A percentile compares a stretch with the other conserved stretches of the same genome.
Conservation (phyloP, 192 early-diverging fungal genomes). For the Obelidium mucronatum region DNA sequence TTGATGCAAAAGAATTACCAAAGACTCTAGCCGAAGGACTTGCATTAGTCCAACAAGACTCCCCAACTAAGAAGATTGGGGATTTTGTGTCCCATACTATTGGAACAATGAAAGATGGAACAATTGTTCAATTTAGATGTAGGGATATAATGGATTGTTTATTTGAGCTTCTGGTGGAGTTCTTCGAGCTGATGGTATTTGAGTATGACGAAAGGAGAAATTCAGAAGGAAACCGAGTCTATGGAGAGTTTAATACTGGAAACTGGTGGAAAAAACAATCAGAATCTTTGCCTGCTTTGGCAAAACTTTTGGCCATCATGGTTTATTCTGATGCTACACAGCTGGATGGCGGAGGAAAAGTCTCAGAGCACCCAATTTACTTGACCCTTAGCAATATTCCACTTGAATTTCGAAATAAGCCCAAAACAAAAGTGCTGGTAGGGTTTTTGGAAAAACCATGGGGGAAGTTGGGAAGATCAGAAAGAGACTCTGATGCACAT, state of each 20-base stretch:
- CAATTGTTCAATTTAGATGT: not conserved
- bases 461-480: not conserved
- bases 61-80: not conserved
- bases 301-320: not conserved
- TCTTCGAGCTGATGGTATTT: not conserved
- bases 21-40: not conserved
- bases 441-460: not conserved
- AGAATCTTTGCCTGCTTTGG: not conserved
- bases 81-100: not conserved
- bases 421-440: not conserved
- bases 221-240: not conserved
- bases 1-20: not conserved
- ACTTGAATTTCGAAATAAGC: not conserved
- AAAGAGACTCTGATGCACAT: not conserved
- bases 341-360: not conserved
- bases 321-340: constrained; percentile 7
- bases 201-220: not conserved
- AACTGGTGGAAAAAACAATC: not conserved
- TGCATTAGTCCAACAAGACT: not conserved
- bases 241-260: constrained; percentile 8
- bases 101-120: not conserved
- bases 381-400: not conserved
- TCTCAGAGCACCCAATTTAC: not conserved
- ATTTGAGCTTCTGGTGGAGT: not conserved
- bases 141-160: not conserved